A percentile compares a stretch with the other conserved stretches of the same genome.
These are phyloP conservation scores for Hypericum androsaemum DNA, from an alignment of 345 rosid species.

Conservation along the genomic window DNA sequence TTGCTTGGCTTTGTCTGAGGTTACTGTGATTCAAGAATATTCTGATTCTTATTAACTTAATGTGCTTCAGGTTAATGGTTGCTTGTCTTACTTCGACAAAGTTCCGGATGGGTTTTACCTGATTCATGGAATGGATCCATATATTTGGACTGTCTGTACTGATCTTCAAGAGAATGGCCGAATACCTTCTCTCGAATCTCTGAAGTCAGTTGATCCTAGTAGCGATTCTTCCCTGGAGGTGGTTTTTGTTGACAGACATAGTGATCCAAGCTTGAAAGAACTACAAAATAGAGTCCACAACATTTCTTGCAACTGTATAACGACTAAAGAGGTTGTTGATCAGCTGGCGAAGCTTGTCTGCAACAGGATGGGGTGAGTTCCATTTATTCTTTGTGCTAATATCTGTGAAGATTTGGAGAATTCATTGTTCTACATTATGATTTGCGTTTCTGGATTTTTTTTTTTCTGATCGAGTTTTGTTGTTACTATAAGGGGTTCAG, in stretches of 20 bases:
- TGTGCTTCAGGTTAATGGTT: constrained; percentile 77
- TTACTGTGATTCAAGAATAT: too few species aligned
- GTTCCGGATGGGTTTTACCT: constrained; percentile 96
- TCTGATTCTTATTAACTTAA: constrained; percentile 11
- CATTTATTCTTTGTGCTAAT: constrained; percentile 11
- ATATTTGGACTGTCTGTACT: constrained; percentile 82
- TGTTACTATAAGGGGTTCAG: constrained; percentile 57
- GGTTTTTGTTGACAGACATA: constrained; percentile 60
- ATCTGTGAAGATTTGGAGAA: constrained; percentile 9
- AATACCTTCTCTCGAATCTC: constrained; percentile 77
- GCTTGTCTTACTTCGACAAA: constrained; percentile 83
- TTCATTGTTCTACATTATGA: background rate
- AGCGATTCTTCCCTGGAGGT: constrained; percentile 62
- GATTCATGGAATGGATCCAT: constrained; percentile 84
- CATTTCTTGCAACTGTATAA: constrained; percentile 59
- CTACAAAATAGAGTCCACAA: constrained; percentile 63
- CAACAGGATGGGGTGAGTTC: constrained; percentile 81
- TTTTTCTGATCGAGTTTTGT: constrained; percentile 19
- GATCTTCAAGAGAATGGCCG: constrained; percentile 80
- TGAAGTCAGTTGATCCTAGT: constrained; percentile 65
- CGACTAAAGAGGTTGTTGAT: constrained; percentile 81
- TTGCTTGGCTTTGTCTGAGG: too few species aligned
- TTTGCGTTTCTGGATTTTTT: constrained; percentile 1
- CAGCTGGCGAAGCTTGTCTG: constrained; percentile 92
- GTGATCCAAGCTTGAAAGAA: constrained; percentile 78